Base-by-base conservation (phyloP, 768 basidiomycete species). In the Hypsizygus marmoreus region DNA sequence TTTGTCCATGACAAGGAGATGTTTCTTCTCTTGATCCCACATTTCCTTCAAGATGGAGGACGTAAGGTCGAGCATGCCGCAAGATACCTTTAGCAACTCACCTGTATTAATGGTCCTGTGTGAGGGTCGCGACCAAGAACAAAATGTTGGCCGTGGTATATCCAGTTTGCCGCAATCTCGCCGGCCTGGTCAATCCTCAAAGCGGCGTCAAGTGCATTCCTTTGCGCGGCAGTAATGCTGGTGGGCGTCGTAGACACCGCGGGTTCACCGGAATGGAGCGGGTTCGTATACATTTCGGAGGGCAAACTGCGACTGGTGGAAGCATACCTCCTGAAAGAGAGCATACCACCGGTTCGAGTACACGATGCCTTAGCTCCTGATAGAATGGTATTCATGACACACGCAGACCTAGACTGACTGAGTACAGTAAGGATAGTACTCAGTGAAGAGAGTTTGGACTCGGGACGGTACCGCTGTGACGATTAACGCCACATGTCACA, bases 21-120 rank as follows among this genome's bases (percentile, higher is more conserved):
- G 95, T 62, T 90, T 91, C 70, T 88, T 89, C 67, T 98, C 95
- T 62, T 92, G 92, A 25, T 91, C 82, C 93, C 94, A 97, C 95
- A 98, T 98, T 49, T 90, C 87, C 94, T 97, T 42, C 22, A 32
- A 43, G n/a, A 46, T 26, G 30, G 16, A 44, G 29, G 40, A 11
- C 33, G 24, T 20, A 35, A 41, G 39, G 17, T 23, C 33, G 36
- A 14, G 24, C 42, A 23, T 24, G 7, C 6, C 16, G 13, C 26
- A 23, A n/a, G 2, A 30, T 32, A 16, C 19, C 17, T 13, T 36
- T n/a, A n/a, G 24, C 20, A 29, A 67, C 80, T 49, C 52, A 85
- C 94, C 69, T 91, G 87, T 51, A 97, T 86, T 40, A 97, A 63
- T 39, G 81, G 69, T 19, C 80, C 78, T 36, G 80, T 66, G 33